Evolutionary conservation across 2,329 filamentous ascomycete genomes (phyloP), one percentile per base, ranked within the genome.

Genomic region (Xylariaceae sp.): DNA sequence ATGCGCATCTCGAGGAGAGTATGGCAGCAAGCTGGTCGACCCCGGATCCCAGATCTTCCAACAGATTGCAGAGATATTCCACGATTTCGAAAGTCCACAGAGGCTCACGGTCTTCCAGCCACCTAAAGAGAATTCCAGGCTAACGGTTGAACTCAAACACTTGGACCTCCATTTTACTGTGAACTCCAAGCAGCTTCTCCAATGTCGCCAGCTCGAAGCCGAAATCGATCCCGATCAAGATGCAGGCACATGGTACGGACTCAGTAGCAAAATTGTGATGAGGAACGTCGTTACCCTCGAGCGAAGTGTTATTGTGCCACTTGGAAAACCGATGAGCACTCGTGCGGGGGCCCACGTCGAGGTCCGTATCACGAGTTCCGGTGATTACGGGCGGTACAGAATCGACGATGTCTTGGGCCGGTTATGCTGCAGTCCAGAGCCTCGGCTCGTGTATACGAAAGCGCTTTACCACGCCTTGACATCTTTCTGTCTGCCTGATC

Each of bases 181-280:
- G 1, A 76, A 73, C 23, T 0, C 8, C 0, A 44, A 50, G 0
- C 54, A 60, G 0, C 43, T 69, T 0, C 63, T 85, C 0, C 46
- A 67, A 11, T 79, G 66, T 13, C 56, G 36, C 0, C 65, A 81
- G 44, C 62, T 82, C 0, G 54, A 57, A 0, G 62, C 70, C 0
- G 67, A 74, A 26, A 62, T 86, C 1, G 76, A 81, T 36, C 52
- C 54, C 0, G 46, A 76, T 9, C 83, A 87, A 50, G 71, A 82
- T 35, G 59, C 70, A 0, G 81, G 80, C 0, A 77, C 75, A 0
- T 68, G 74, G 49, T 73, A 83, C 41, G 81, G 81, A 0, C 60
- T 84, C 0, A 35, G 58, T 2, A 79, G 71, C 53, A 82, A 74
- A 3, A 59, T 83, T 6, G 69, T 84, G 0, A 53, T 83, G 9